Evolutionary conservation across 2,329 filamentous ascomycete species (phyloP), one percentile per base, ranked within the genome.

Genomic region (Ceratocystis eucalypticola): DNA sequence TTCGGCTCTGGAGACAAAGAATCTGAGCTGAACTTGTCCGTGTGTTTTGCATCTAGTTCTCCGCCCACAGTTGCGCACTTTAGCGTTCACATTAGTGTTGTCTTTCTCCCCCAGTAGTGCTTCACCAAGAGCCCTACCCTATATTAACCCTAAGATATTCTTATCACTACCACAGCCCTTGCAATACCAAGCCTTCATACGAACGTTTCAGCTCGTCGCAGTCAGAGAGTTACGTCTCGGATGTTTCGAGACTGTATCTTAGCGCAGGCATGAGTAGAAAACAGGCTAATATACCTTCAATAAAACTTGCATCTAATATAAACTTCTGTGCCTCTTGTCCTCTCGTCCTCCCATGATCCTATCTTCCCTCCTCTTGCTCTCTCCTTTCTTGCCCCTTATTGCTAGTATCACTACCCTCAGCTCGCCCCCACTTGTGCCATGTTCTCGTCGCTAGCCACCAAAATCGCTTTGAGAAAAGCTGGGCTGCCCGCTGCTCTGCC

Each of bases 401-500:
- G 20, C 8, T 37, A 61, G 15, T 20, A 37, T 17, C 10, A 33
- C n/a, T 37, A 25, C 41, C 15, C 17, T n/a, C 28, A 61, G 33
- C 33, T 37, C 3, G 33, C 33, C 33, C 33, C 33, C 37, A 41
- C 37, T 62, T 7, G 41, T 62, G 8, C 71, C 65, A 85, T 84
- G 82, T 78, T 85, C 71, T 79, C 79, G 70, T 80, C 76, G 69
- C 74, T 85, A 66, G 78, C 79, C 17, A 82, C 82, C 59, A 85
- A 85, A 73, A 74, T 84, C 69, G 83, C 82, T 68, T 76, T 85
- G 70, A 82, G 78, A 69, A 84, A 82, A 72, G 78, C 78, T 63
- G 82, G 83, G 71, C 73, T 85, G 65, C 77, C 80, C 48, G 79
- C 76, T 73, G 75, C 84, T 70, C 73, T 78, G 61, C 74, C 84